Evolutionary conservation across 768 basidiomycete genomes (phyloP), one percentile per base, ranked within the genome.

Genomic region (Podaxis sp.): DNA sequence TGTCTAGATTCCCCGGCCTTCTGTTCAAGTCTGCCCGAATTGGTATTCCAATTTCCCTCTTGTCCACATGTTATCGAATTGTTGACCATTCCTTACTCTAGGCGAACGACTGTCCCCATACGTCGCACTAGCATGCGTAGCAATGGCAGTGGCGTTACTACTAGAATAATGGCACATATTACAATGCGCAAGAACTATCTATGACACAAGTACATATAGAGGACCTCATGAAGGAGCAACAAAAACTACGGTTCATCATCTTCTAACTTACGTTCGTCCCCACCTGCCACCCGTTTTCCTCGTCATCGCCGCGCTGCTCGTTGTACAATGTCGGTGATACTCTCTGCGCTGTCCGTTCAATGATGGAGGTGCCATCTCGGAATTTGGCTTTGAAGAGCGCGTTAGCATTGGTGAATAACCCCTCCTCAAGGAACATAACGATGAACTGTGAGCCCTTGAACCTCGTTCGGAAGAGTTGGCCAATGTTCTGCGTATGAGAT

Each of bases 391-490:
- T 84, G 82, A 99, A 99, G 36, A 98, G 79, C 12, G 95, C 96
- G 69, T 99, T 99, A 42, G 96, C 97, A 68, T 99, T 98, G 8
- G 94, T 95, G 78, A 99, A 99, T 51, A 98, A 80, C 4, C 96
- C 96, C 70, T 99, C 97, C 75, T 99, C 99, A 61, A 99, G 80
- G 19, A 90, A 93, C 62, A 99, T 96, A 55, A 99, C 97, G 70
- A 99, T 97, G 77, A 98, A 99, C 73, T 99, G 97, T 15, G 91
- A 92, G 46, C 96, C 96, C 77, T 95, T 96, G 84, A 99, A 99
- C 17, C 97, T 87, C 53, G 90, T 96, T 46, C 91, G 85, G 86
- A 99, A 99, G n/a, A 99, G 85, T 67, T 95, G 93, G 33, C 97
- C 97, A 63, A 99, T 99, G 75, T 99, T 94, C 70, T 99, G 95